phyloP scores from a whole-genome alignment of 1,139 yeast genomes.

The Candida sojae region DNA sequence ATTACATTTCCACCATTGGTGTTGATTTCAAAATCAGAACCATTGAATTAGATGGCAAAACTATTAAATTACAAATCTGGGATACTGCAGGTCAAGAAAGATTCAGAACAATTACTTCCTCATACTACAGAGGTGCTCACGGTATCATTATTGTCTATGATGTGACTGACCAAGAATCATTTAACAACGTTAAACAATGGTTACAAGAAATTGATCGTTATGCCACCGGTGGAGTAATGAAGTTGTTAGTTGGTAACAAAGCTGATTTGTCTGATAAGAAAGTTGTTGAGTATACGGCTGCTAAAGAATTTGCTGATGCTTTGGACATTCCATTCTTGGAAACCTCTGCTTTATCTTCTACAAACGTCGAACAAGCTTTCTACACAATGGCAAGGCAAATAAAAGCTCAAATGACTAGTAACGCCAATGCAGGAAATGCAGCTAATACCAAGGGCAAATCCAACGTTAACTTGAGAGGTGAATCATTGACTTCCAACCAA shows the following conservation, averaged over 20 bases:
- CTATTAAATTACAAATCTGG: conserved; percentile 97
- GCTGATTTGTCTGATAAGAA: conserved; percentile 93
- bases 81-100: conserved; percentile 99
- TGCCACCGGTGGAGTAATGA: conserved; percentile 97
- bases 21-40: conserved; percentile 98
- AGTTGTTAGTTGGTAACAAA: conserved; percentile 94
- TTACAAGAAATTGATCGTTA: conserved; percentile 97
- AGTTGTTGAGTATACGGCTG: conserved; percentile 94
- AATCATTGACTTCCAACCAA: conserved; percentile 70
- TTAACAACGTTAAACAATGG: conserved; percentile 98
- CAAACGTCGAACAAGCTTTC: conserved; percentile 98
- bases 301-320: conserved; percentile 97
- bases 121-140: conserved; percentile 98
- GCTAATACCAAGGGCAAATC: conserved; percentile 55
- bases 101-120: conserved; percentile 95
- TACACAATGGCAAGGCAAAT: conserved; percentile 98
- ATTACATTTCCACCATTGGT: conserved; percentile 96
- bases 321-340: conserved; percentile 95
- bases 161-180: conserved; percentile 97
- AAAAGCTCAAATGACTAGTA: conserved; percentile 91
- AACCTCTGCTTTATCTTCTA: conserved; percentile 92
- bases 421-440: conserved; percentile 43
- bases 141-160: conserved; percentile 98
- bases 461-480: conserved; percentile 86
- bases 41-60: conserved; percentile 93